Evolutionary conservation across 345 rosid genomes (phyloP), one percentile per base, ranked within the genome.

Genomic region (Viola odorata): DNA sequence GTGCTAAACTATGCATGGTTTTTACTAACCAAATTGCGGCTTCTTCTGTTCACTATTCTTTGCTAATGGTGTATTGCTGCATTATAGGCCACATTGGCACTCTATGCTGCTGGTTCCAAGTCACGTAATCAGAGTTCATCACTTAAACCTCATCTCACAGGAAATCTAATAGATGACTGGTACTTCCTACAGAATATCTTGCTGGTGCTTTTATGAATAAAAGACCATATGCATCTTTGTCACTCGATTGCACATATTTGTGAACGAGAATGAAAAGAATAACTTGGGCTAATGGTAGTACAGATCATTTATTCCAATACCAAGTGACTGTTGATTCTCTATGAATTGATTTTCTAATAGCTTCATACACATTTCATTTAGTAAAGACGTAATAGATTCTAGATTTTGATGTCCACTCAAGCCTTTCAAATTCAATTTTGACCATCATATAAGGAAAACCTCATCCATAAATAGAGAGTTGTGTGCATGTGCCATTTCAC

Each of bases 111-210:
- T 73, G 99, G 91, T n/a, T 70, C 85, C 75, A 84, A 64, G 66
- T 77, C 97, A 5, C 14, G 49, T 14, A 65, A 61, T 82, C 77
- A 71, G 67, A 39, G 83, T 72, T 85, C 97, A 67, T 92, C 97
- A 58, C 67, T 80, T 16, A 92, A 84, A 83, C 86, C 97, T 67
- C 88, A 83, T 63, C 60, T 87, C 60, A 78, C 80, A 7, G 87
- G 96, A 78, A 84, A 82, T 79, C 68, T 83, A 62, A 65, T 84
- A 52, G 69, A 87, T 60, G 96, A 92, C 84, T 92, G 96, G 97
- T 89, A 72, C 15, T 52, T 42, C 45, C 38, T 13, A 8, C 14
- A 63, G 45, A 12, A 39, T 36, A 15, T 41, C 40, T 66, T 42
- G n/a, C 48, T 66, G 11, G 36, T 13, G 6, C 14, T 37, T 9